These are phyloP conservation scores for Corylus americana DNA, from an alignment of 306 rosid species.

Conservation along the genomic window DNA sequence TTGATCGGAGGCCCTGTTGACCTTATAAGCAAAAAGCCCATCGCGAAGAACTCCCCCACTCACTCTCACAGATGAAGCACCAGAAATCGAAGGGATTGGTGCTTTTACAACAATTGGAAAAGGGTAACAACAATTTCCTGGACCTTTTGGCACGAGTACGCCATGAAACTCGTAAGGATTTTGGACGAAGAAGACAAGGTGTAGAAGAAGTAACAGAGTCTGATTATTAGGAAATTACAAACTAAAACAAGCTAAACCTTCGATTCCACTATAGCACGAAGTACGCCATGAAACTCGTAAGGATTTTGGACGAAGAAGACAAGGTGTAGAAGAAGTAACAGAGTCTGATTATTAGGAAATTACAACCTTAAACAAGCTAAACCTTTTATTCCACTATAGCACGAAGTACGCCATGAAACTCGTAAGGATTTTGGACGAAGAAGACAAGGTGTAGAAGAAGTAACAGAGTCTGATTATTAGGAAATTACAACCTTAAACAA, in stretches of 20 bases:
- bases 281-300: not conserved
- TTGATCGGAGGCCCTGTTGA: slow-evolving; percentile 70
- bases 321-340: not conserved
- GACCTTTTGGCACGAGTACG: slow-evolving; percentile 27
- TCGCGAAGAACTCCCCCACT: slow-evolving; percentile 33
- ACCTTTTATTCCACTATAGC: not conserved
- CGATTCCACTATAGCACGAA: not conserved
- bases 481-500: not conserved
- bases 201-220: not conserved
- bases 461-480: not conserved
- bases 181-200: not conserved
- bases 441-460: not conserved
- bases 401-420: slow-evolving; percentile 2
- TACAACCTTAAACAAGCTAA: not conserved
- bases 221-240: not conserved
- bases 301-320: not conserved
- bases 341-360: not conserved
- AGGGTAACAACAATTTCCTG: slow-evolving; percentile 18
- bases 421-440: not conserved
- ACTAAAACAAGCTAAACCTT: not conserved
- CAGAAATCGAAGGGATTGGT: not conserved
- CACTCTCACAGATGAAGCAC: not conserved
- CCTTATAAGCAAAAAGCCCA: slow-evolving; percentile 53
- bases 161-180: slow-evolving; percentile 12
- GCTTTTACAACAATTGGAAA: slow-evolving; percentile 26